Evolutionary conservation across 1,284 basidiomycete genomes (phyloP).

Genomic region (Trichosporon ovoides): DNA sequence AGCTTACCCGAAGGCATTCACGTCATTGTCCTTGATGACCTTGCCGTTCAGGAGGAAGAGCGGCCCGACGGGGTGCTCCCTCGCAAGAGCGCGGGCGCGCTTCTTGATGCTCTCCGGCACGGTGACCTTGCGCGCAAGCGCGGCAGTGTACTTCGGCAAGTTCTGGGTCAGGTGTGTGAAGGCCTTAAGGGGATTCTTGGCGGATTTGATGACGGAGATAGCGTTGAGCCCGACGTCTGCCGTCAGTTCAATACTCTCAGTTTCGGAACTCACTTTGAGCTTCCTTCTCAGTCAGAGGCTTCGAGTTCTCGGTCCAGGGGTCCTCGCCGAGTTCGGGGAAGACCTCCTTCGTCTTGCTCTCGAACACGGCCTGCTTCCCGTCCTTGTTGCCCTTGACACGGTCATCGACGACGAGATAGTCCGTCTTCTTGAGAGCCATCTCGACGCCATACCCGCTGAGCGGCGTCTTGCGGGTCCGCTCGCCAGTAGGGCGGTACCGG

Average conservation of each 20-base stretch:
- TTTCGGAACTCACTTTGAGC: slow-evolving; percentile 52
- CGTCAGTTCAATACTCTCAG: background rate
- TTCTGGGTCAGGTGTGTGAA: slow-evolving; percentile 72
- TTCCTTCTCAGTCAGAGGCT: slow-evolving; percentile 62
- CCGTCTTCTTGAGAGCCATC: slow-evolving; percentile 92
- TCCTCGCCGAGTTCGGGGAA: slow-evolving; percentile 35
- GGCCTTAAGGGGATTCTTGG: slow-evolving; percentile 57
- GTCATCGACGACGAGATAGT: slow-evolving; percentile 91
- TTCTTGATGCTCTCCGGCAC: slow-evolving; percentile 49
- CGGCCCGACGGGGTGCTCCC: slow-evolving; percentile 24
- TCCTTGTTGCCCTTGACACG: slow-evolving; percentile 43
- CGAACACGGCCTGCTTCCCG: slow-evolving; percentile 9
- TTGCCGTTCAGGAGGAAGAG: slow-evolving; percentile 74
- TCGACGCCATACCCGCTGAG: slow-evolving; percentile 86
- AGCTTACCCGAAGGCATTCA: slow-evolving; percentile 63
- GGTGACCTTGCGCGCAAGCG: slow-evolving; percentile 62
- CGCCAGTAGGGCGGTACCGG: slow-evolving; percentile 56
- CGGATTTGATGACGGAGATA: slow-evolving; percentile 63
- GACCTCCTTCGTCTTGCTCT: slow-evolving; percentile 13
- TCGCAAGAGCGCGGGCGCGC: slow-evolving; percentile 57
- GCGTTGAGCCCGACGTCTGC: slow-evolving; percentile 68
- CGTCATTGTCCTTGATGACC: slow-evolving; percentile 58
- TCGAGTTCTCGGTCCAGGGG: slow-evolving; percentile 53
- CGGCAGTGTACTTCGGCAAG: slow-evolving; percentile 75
- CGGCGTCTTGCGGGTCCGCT: slow-evolving; percentile 38